phyloP scores from a whole-genome alignment of 164 flowering plant species.

The Dillenia suffruticosa region DNA sequence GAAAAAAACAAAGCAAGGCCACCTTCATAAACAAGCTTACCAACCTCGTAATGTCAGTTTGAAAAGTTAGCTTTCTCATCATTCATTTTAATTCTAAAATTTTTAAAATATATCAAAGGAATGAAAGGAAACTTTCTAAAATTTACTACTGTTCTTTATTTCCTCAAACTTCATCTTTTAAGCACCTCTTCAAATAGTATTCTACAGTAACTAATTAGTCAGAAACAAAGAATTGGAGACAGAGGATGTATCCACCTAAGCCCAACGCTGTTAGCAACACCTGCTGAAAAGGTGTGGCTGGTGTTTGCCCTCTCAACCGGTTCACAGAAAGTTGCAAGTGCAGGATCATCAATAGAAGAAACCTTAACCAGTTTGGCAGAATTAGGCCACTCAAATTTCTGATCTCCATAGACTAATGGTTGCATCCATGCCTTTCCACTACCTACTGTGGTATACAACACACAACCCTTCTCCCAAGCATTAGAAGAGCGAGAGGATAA shows the following conservation, averaged over 20 bases:
- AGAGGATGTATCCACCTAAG: conserved; percentile 39
- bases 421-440: conserved; percentile 82
- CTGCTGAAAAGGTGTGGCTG: conserved; percentile 83
- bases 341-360: conserved; percentile 71
- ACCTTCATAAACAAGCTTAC: too few species aligned
- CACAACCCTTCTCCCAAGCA: conserved; percentile 72
- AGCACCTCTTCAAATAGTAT: too few species aligned
- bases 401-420: conserved; percentile 38
- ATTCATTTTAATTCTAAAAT: too few species aligned
- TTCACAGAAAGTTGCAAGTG: conserved; percentile 80
- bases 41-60: too few species aligned
- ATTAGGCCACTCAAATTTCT: conserved; percentile 41
- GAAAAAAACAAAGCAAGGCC: too few species aligned
- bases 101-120: too few species aligned
- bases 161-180: too few species aligned
- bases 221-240: too few species aligned
- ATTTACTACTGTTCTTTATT: too few species aligned
- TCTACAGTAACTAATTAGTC: too few species aligned
- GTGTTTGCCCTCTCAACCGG: conserved; percentile 83
- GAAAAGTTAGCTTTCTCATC: too few species aligned
- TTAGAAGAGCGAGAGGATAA: conserved; percentile 39
- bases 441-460: conserved; percentile 66
- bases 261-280: conserved; percentile 80
- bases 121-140: too few species aligned
- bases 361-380: conserved; percentile 53